A percentile compares a stretch with the other conserved stretches of the same genome.
Conservation (phyloP, 768 basidiomycete species). For the Clavulina sp. region DNA sequence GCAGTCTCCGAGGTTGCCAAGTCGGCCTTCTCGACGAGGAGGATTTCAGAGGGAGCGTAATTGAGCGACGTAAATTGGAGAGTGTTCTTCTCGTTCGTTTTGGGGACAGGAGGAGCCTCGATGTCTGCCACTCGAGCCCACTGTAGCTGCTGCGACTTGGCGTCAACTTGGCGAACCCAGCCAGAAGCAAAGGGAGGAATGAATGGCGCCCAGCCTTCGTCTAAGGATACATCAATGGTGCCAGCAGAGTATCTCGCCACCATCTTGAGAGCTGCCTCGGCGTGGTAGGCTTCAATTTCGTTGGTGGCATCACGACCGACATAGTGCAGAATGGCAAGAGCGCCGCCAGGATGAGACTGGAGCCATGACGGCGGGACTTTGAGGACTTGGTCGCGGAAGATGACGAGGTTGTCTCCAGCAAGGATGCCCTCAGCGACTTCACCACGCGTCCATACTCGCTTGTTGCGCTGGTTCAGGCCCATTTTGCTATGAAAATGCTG, state of each 20-base stretch:
- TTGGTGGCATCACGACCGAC: conserved; percentile 88
- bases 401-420: conserved; percentile 55
- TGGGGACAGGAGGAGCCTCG: no score
- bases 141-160: conserved; percentile 8
- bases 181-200: conserved; percentile 76
- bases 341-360: conserved; percentile 75
- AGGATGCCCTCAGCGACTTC: conserved; percentile 55
- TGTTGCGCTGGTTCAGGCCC: no score
- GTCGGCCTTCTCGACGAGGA: conserved; percentile 38
- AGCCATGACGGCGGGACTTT: conserved; percentile 62
- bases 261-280: conserved; percentile 32
- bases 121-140: conserved; percentile 13
- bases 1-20: conserved; percentile 10
- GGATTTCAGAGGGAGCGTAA: conserved; percentile 30
- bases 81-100: background rate
- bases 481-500: no score
- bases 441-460: conserved; percentile 28
- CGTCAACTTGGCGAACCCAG: conserved; percentile 47
- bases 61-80: background rate
- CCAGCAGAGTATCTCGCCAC: conserved; percentile 55
- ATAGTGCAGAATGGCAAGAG: conserved; percentile 81
- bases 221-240: conserved; percentile 37
- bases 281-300: conserved; percentile 88
- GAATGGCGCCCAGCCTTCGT: conserved; percentile 48
- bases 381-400: conserved; percentile 47